Conservation (phyloP, 2,329 filamentous ascomycete genomes). For the Calonectria henricotiae region DNA sequence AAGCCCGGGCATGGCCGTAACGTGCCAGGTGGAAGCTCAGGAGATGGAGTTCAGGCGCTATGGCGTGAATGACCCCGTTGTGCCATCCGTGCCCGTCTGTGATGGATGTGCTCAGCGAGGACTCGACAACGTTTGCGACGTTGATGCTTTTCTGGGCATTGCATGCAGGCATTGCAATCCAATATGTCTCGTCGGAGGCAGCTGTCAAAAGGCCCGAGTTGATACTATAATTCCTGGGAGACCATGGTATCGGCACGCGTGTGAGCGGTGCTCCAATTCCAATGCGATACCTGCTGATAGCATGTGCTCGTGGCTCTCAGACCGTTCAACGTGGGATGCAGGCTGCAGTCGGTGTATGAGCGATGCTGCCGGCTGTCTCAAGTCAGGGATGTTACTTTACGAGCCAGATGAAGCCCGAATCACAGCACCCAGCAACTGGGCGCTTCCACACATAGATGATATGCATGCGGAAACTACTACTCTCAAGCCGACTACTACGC, state of each 20-base stretch:
- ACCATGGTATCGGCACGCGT: conserved; percentile 45
- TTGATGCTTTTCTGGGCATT: conserved; percentile 40
- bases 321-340: conserved; percentile 36
- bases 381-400: conserved; percentile 18
- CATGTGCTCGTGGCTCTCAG: conserved; percentile 40
- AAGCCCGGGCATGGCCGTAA: neutral
- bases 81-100: conserved; percentile 28
- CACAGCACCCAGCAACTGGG: neutral
- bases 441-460: neutral
- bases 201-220: neutral
- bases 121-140: conserved; percentile 33
- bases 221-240: neutral
- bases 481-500: neutral
- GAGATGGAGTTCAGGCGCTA: conserved; percentile 39
- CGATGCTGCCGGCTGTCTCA: conserved; percentile 34
- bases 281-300: neutral
- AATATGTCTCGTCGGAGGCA: neutral
- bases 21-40: conserved; percentile 25
- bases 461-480: conserved; percentile 24
- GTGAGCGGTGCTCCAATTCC: conserved; percentile 40
- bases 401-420: neutral
- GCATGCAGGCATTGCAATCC: conserved; percentile 38
- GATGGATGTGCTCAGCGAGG: neutral
- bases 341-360: conserved; percentile 33
- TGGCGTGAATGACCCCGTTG: conserved; percentile 31